Conservation (phyloP, 805 yeast genomes). For the Scheffersomyces lignosus region DNA sequence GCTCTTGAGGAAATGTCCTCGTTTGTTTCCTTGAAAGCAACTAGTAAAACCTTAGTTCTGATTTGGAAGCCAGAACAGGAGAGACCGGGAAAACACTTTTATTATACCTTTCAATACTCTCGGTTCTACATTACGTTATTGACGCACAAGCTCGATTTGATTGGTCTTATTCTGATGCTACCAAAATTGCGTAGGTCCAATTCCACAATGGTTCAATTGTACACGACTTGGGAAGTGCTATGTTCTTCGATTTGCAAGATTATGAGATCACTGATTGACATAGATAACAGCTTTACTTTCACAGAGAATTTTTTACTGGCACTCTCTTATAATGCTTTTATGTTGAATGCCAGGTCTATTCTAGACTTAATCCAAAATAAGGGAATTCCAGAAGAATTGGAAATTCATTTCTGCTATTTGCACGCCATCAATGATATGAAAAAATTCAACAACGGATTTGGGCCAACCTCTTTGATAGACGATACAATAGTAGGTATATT, state of each 20-base stretch:
- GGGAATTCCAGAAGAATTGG: slow-evolving; percentile 39
- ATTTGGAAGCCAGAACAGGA: slow-evolving; percentile 95
- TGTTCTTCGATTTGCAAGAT: slow-evolving; percentile 54
- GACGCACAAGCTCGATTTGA: slow-evolving; percentile 53
- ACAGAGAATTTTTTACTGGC: slow-evolving; percentile 54
- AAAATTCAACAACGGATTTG: slow-evolving; percentile 76
- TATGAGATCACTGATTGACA: slow-evolving; percentile 43
- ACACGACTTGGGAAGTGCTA: slow-evolving; percentile 65
- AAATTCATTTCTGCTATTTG: slow-evolving; percentile 44
- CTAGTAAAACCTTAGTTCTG: slow-evolving; percentile 69
- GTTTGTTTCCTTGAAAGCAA: slow-evolving; percentile 64
- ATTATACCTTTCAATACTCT: slow-evolving; percentile 70
- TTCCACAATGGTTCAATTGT: slow-evolving; percentile 68
- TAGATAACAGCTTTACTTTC: slow-evolving; percentile 32
- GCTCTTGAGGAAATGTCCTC: slow-evolving; percentile 67
- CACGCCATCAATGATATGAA: slow-evolving; percentile 59
- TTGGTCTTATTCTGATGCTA: slow-evolving; percentile 57
- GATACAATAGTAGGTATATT: slow-evolving; percentile 67
- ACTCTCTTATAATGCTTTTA: slow-evolving; percentile 45
- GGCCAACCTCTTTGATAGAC: slow-evolving; percentile 73
- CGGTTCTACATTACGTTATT: slow-evolving; percentile 60
- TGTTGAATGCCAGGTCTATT: slow-evolving; percentile 32
- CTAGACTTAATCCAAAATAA: slow-evolving; percentile 21
- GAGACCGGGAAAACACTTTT: slow-evolving; percentile 90
- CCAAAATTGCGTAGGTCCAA: slow-evolving; percentile 78